phyloP scores from a whole-genome alignment of 331 rosid genomes.

The Phaseolus coccineus region DNA sequence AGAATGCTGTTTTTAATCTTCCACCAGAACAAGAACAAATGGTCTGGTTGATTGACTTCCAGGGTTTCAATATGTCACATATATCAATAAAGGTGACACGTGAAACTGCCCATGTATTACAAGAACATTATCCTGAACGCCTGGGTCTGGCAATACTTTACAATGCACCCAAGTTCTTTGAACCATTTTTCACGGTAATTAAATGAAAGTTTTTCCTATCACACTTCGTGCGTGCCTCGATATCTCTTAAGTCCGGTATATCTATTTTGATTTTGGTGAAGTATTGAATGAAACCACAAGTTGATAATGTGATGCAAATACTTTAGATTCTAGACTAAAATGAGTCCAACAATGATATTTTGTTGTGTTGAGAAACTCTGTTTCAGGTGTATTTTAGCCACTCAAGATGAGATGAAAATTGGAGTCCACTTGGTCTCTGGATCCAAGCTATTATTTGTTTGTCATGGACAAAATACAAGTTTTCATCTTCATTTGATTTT shows the following conservation, averaged over 20 bases:
- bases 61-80: slow-evolving; percentile 80
- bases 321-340: slow-evolving; percentile 28
- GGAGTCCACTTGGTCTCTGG: slow-evolving; percentile 14
- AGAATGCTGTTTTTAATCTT: slow-evolving; percentile 80
- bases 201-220: slow-evolving; percentile 14
- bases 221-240: slow-evolving; percentile 8
- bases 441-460: slow-evolving; percentile 5
- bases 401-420: neutral
- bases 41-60: slow-evolving; percentile 95
- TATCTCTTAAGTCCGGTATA: slow-evolving; percentile 6
- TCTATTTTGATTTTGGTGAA: slow-evolving; percentile 27
- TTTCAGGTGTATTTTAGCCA: slow-evolving; percentile 13
- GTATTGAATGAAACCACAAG: slow-evolving; percentile 1
- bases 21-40: slow-evolving; percentile 75
- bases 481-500: neutral
- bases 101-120: slow-evolving; percentile 87
- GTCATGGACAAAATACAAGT: slow-evolving; percentile 21
- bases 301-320: slow-evolving; percentile 30
- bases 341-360: slow-evolving; percentile 10
- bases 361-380: neutral
- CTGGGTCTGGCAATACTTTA: slow-evolving; percentile 87
- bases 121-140: slow-evolving; percentile 90
- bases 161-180: slow-evolving; percentile 91
- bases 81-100: slow-evolving; percentile 82
- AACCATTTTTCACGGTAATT: slow-evolving; percentile 85